Base-by-base conservation (phyloP, 2,329 filamentous ascomycete species). In the Hymenoscyphus occultus region DNA sequence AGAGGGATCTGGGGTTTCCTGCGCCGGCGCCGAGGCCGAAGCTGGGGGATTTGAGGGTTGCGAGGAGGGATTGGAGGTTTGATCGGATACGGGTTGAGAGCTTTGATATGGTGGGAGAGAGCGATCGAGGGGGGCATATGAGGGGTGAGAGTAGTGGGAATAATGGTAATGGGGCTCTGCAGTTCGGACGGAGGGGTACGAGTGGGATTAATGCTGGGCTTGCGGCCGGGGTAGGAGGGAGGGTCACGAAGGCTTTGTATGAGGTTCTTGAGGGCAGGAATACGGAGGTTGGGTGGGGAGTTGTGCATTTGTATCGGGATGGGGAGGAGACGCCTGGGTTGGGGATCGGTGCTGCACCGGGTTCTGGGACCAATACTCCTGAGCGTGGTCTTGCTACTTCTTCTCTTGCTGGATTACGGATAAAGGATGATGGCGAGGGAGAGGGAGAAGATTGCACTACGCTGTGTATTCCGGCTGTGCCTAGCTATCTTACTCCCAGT, bases 291-390 rank as follows among this genome's bases (percentile, higher is more conserved):
- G 91, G 92, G 54, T 97, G 92, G 90, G 95, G 95, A 1, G 87
- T 98, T 14, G 93, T 99, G 1, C 95, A 97, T 76, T 84, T 99
- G 35, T 99, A 97, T 76, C 86, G 93, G 10, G 94, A 98, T 77
- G 86, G 85, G 1, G 86, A 92, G 65, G 91, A 96, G 76, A 89
- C 88, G 0, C 81, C 86, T 1, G 84, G 81, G 13, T 78, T 92
- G 13, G 81, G 85, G 64, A 80, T 83, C 74, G 45, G 69, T 71
- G 14, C 60, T 64, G 67, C 28, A 74, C 64, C 62, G 40, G 59
- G 62, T 3, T 28, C 28, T 28, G 16, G 64, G 32, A 39, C 4
- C 67, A 39, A 60, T 58, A 54, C 31, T 4, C 14, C 28, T 22
- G 40, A 58, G 19, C 32, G 16, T 2, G 56, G 32, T 42, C 68